Percentiles rank a stretch among this genome's conserved stretches.
Conservation (phyloP, 192 early-diverging fungal genomes). For the Chytriomyces sp. region DNA sequence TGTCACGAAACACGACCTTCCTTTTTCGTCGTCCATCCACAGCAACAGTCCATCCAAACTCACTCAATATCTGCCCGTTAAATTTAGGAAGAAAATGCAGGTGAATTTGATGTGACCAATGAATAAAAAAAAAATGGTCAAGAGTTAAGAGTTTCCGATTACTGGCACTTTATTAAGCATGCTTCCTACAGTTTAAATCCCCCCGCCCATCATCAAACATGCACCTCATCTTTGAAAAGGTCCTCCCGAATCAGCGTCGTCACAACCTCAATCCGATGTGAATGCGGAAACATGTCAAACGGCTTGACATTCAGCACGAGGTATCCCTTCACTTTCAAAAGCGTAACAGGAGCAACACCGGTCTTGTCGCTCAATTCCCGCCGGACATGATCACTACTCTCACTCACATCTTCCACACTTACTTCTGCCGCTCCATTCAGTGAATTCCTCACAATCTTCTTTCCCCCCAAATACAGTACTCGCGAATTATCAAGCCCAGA, state of each 20-base stretch:
- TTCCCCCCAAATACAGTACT: conserved; percentile 31
- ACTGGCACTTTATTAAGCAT: too few species aligned
- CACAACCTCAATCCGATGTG: conserved; percentile 71
- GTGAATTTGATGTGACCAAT: too few species aligned
- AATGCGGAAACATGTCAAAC: conserved; percentile 79
- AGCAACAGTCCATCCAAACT: too few species aligned
- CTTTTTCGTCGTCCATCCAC: too few species aligned
- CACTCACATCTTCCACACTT: not conserved
- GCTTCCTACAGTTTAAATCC: too few species aligned
- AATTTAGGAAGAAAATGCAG: too few species aligned
- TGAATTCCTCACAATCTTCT: conserved; percentile 21
- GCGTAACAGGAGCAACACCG: not conserved
- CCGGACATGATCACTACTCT: not conserved
- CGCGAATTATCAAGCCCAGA: not conserved
- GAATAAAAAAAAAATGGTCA: too few species aligned
- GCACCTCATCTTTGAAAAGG: not conserved
- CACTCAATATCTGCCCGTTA: too few species aligned
- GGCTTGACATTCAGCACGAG: conserved; percentile 63
- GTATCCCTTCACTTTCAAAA: conserved; percentile 55
- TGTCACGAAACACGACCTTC: too few species aligned
- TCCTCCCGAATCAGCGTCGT: conserved; percentile 63
- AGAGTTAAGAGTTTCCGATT: too few species aligned
- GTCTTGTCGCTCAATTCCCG: not conserved
- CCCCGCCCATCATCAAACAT: too few species aligned
- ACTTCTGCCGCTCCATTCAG: not conserved